Evolutionary conservation across 306 rosid genomes (phyloP).

Genomic region (Ormosia semicastrata): DNA sequence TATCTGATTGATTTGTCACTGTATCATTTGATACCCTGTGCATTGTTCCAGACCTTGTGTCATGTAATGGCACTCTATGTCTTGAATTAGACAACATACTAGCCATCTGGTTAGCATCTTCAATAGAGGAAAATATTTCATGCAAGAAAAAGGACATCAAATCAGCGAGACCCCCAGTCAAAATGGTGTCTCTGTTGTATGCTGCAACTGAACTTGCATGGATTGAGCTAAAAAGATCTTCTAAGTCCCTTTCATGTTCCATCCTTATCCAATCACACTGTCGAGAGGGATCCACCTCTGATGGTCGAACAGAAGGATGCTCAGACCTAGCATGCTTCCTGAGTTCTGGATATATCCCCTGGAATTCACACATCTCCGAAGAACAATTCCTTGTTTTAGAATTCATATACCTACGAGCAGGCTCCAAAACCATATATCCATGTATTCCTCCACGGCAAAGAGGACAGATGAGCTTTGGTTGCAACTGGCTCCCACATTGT

Average conservation of each 20-base stretch:
- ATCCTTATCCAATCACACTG: conserved; percentile 63
- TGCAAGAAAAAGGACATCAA: conserved; percentile 37
- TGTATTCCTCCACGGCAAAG: conserved; percentile 80
- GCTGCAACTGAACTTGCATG: conserved; percentile 41
- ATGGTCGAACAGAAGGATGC: conserved; percentile 73
- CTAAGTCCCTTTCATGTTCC: conserved; percentile 62
- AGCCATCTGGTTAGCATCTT: conserved; percentile 19
- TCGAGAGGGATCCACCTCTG: conserved; percentile 65
- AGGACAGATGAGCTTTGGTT: conserved; percentile 61
- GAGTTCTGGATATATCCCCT: conserved; percentile 68
- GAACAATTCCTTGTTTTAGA: conserved; percentile 68
- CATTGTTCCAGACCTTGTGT: conserved; percentile 41
- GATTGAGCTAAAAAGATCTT: conserved; percentile 62
- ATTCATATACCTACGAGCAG: conserved; percentile 69
- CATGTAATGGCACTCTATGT: conserved; percentile 38
- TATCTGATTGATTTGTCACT: conserved; percentile 34
- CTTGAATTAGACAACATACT: conserved; percentile 30
- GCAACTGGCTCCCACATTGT: conserved; percentile 36
- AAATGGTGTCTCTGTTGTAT: neutral
- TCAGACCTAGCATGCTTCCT: conserved; percentile 81
- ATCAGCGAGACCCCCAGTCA: conserved; percentile 22
- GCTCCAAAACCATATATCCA: conserved; percentile 62
- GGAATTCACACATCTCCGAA: conserved; percentile 64
- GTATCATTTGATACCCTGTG: conserved; percentile 34
- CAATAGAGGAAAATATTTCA: conserved; percentile 38